Evolutionary conservation across 2,329 filamentous ascomycete genomes (phyloP), one percentile per base, ranked within the genome.

Genomic region (Phyllosticta citriasiana): DNA sequence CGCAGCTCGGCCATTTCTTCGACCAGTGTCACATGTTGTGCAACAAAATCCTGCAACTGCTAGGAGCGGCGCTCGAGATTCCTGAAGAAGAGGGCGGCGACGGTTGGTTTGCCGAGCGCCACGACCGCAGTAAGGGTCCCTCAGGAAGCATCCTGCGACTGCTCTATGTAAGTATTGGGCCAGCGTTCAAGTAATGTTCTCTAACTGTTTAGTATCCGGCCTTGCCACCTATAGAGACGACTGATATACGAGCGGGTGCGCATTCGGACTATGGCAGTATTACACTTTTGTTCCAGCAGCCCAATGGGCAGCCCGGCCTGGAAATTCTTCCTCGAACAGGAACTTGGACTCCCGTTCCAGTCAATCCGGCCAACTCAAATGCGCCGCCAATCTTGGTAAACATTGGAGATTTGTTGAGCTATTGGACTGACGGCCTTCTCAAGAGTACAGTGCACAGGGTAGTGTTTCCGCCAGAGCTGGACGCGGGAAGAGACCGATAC

Each of bases 361-460:
- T 79, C 0, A 74, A 78, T 60, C 77, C 77, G 0, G 0, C 53
- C 89, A 88, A 0, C 86, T 84, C 3, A 77, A 78, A 8, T 82
- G 78, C 51, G 87, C 84, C 65, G 68, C 92, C 88, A 1, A 90
- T 84, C n/a, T 71, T 87, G 2, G 81, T 88, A 14, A 88, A 88
- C 64, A 88, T 89, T n/a, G 87, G 85, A 0, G 87, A 89, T 69
- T 67, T 88, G 35, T 76, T 89, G 14, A 88, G 85, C 35, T 94
- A 95, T 73, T 97, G 93, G 93, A 97, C 94, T 0, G 88, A 88
- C 65, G 91, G 92, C 0, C 75, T 97, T 55, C 80, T 97, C 64
- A 88, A 91, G 67, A 91, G 87, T 67, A 97, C 93, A 0, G 84
- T 97, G 5, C 94, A 97, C 71, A 80, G 93, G 10, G 94, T 97